Base-by-base conservation (phyloP, 192 early-diverging fungal species). In the Coemansia sp. region DNA sequence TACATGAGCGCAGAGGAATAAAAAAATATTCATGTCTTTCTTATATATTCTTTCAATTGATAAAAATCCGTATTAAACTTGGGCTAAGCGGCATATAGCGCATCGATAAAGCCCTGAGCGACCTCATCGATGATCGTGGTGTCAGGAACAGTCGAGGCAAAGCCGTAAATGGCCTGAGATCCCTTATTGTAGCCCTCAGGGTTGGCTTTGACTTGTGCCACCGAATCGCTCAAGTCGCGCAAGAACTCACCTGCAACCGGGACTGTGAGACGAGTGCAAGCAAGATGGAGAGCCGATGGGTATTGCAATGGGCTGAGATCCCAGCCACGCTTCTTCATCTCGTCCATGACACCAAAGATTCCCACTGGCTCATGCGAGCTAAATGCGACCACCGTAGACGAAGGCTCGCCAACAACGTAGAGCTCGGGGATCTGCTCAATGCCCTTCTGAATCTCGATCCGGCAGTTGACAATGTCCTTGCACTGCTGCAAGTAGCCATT, bases 81-180 rank as follows among this genome's bases (percentile, higher is more conserved):
- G 4, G 28, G 14, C 35, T 85, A 91, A 9, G 84, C 88, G 40
- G 87, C 88, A 67, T 91, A 92, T 10, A 97, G 81, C 14, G 91
- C 86, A 76, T 98, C 95, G 52, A 98, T 86, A 78, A 94, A 98
- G 9, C 94, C 93, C 39, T 82, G 72, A 38, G 91, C 88, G 33
- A 98, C 91, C 66, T 98, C 96, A 61, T 88, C 88, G 33, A 97
- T 88, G 57, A 98, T 92, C 19, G 87, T 88, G 14, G 90, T 82
- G 65, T 96, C 93, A 0, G 96, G 95, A 3, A 98, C 86, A 10
- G 88, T 91, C 14, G 94, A 91, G 10, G 95, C 94, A 76, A 94
- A 93, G 35, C 96, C 96, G 63, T 98, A 98, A 58, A 98, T 89
- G 40, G 95, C 94, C 13, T 95, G 92, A 6, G 92, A 89, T 0